phyloP scores from a whole-genome alignment of 1,139 yeast species.

The Eremothecium coryli region DNA sequence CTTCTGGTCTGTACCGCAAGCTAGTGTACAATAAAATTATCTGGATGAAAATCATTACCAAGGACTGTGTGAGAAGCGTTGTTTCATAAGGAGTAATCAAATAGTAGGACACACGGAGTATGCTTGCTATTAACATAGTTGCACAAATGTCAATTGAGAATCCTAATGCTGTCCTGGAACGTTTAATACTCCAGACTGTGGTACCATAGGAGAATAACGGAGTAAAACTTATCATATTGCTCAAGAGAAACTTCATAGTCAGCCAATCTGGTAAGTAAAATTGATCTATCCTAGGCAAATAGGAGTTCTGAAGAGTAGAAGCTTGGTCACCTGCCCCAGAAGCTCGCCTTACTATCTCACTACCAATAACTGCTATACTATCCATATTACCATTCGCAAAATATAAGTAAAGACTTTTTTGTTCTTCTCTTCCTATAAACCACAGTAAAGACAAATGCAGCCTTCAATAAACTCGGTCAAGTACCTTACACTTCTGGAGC shows the following conservation, averaged over 20 bases:
- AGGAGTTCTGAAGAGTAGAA: constrained; percentile 16
- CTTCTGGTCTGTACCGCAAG: constrained; percentile 45
- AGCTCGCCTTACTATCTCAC: constrained; percentile 5
- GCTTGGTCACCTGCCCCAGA: constrained; percentile 3
- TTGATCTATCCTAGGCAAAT: constrained; percentile 32
- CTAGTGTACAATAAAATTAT: constrained; percentile 52
- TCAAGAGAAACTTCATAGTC: constrained; percentile 34
- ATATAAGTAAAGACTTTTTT: no score
- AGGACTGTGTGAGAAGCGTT: constrained; percentile 63
- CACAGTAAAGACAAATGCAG: no score
- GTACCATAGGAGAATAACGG: constrained; percentile 83
- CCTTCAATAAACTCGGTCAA: no score
- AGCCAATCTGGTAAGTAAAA: constrained; percentile 39
- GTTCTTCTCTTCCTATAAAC: no score
- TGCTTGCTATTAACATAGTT: constrained; percentile 75
- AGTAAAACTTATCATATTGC: constrained; percentile 50
- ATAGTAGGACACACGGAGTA: constrained; percentile 66
- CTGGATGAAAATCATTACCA: constrained; percentile 73
- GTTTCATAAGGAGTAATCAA: constrained; percentile 71
- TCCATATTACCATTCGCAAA: constrained; percentile 1
- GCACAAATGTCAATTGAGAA: constrained; percentile 85
- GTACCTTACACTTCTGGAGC: no score
- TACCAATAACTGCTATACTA: background rate
- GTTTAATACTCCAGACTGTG: constrained; percentile 60
- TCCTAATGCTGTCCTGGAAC: constrained; percentile 59